Percentiles rank a stretch among this genome's conserved stretches.
phyloP scores from a whole-genome alignment of 2,329 filamentous ascomycete genomes.

The Hypocreales sp. region DNA sequence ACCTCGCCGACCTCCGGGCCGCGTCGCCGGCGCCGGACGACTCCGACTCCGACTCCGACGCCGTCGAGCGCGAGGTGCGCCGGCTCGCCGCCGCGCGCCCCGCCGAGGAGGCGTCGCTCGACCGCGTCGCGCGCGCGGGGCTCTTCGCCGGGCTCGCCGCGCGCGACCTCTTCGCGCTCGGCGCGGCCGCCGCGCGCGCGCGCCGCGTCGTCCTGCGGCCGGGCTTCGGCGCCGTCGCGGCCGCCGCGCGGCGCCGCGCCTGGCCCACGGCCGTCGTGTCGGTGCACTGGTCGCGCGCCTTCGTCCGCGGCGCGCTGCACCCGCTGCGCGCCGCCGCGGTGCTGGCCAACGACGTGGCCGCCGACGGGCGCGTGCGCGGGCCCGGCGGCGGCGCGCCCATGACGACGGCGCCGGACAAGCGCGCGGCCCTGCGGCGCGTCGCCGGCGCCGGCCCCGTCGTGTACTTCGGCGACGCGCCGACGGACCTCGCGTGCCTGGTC shows the following conservation, averaged over 20 bases:
- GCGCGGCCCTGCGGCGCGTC: slow-evolving; percentile 20
- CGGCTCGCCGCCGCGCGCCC: slow-evolving; percentile 26
- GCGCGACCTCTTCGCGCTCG: slow-evolving; percentile 20
- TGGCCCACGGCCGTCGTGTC: slow-evolving; percentile 30
- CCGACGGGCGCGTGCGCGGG: slow-evolving; percentile 24
- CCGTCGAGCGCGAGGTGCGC: too few relatives aligned
- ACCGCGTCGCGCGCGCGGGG: slow-evolving; percentile 23
- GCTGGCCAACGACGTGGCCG: slow-evolving; percentile 26
- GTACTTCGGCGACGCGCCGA: slow-evolving; percentile 44
- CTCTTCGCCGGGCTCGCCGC: slow-evolving; percentile 26
- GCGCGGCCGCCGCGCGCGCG: slow-evolving; percentile 16
- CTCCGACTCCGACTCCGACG: too few relatives aligned
- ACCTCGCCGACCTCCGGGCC: slow-evolving; percentile 23
- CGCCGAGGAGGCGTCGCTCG: slow-evolving; percentile 30
- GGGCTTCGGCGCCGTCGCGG: slow-evolving; percentile 22
- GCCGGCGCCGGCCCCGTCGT: slow-evolving; percentile 13
- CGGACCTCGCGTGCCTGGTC: slow-evolving; percentile 38
- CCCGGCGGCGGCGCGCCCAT: slow-evolving; percentile 13
- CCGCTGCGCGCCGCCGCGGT: slow-evolving; percentile 18
- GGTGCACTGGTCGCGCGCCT: slow-evolving; percentile 34
- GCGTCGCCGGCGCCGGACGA: slow-evolving; percentile 21
- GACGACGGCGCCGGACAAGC: slow-evolving; percentile 30
- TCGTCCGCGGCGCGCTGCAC: slow-evolving; percentile 28
- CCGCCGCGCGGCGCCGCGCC: slow-evolving; percentile 9
- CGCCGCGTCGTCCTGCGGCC: slow-evolving; percentile 19